Evolutionary conservation across 2,329 filamentous ascomycete genomes (phyloP).

Genomic region (Beauveria bassiana): DNA sequence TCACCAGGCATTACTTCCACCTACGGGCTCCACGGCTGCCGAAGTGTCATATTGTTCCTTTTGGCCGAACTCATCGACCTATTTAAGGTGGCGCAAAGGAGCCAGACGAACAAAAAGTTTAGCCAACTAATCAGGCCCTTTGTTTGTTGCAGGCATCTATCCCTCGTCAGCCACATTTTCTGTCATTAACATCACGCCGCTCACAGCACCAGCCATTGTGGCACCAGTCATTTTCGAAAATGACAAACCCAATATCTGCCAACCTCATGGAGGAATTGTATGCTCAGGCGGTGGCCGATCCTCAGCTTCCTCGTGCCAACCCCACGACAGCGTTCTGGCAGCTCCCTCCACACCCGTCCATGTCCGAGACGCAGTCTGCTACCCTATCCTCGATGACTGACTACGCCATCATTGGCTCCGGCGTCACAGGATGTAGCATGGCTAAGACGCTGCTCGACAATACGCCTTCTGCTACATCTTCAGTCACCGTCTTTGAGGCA

Average conservation of each 20-base stretch:
- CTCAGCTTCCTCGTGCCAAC: constrained; percentile 17
- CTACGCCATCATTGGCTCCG: constrained; percentile 23
- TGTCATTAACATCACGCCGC: background rate
- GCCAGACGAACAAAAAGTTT: background rate
- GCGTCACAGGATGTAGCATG: constrained; percentile 22
- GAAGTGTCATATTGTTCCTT: background rate
- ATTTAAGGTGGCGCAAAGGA: background rate
- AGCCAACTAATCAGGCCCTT: background rate
- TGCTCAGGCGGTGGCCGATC: constrained; percentile 13
- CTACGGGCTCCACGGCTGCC: background rate
- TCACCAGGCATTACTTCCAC: background rate
- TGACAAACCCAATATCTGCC: background rate
- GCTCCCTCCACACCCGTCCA: constrained; percentile 17
- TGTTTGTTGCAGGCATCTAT: background rate
- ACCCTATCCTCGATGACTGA: constrained; percentile 17
- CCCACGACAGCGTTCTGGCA: constrained; percentile 22
- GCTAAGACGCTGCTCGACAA: constrained; percentile 17
- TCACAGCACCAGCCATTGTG: background rate
- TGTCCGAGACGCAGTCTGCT: constrained; percentile 18
- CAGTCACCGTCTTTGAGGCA: constrained; percentile 21
- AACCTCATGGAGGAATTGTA: background rate
- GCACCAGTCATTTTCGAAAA: background rate
- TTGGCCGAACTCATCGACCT: background rate
- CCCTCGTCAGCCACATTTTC: background rate
- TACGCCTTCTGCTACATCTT: background rate